Evolutionary conservation across 2,329 filamentous ascomycete genomes (phyloP).

Genomic region (Apiospora saccharicola): DNA sequence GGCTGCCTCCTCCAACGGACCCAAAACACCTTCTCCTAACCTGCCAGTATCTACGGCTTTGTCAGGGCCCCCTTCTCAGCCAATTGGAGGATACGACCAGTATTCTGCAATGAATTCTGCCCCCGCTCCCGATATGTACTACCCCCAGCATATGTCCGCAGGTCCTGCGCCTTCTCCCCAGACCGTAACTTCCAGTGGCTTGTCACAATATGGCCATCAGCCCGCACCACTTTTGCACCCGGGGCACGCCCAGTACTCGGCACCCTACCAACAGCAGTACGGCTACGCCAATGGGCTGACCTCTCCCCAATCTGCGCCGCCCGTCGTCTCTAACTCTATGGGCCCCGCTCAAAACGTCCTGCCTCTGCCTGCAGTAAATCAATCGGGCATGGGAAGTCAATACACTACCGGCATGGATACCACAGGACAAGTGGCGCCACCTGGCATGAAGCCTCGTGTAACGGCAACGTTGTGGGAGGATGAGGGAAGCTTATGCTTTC

Average conservation of each 20-base stretch:
- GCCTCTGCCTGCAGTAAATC: slow-evolving; percentile 69
- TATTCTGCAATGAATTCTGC: slow-evolving; percentile 80
- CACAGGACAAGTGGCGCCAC: slow-evolving; percentile 90
- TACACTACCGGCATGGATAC: slow-evolving; percentile 70
- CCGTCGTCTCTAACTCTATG: slow-evolving; percentile 76
- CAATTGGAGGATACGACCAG: slow-evolving; percentile 50
- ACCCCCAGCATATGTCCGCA: slow-evolving; percentile 78
- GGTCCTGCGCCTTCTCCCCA: slow-evolving; percentile 78
- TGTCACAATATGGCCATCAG: slow-evolving; percentile 81
- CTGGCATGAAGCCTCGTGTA: slow-evolving; percentile 94
- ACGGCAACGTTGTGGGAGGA: slow-evolving; percentile 98
- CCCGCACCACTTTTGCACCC: slow-evolving; percentile 80
- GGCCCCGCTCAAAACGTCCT: slow-evolving; percentile 68
- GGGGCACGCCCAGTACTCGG: slow-evolving; percentile 72
- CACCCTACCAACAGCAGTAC: slow-evolving; percentile 72
- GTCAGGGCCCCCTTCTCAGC: slow-evolving; percentile 49
- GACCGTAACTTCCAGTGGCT: slow-evolving; percentile 75
- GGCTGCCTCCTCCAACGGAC: slow-evolving; percentile 65
- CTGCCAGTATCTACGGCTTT: slow-evolving; percentile 59
- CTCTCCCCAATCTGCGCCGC: slow-evolving; percentile 75
- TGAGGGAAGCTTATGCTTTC: slow-evolving; percentile 95
- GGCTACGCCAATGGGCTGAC: slow-evolving; percentile 79
- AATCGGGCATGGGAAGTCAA: slow-evolving; percentile 59
- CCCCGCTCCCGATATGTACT: slow-evolving; percentile 80
- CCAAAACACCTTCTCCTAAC: slow-evolving; percentile 80